Percentiles rank a stretch among this genome's conserved stretches.
These are phyloP conservation scores for Phylloporus scabripes DNA, from an alignment of 768 basidiomycete species.

Conservation along the genomic window DNA sequence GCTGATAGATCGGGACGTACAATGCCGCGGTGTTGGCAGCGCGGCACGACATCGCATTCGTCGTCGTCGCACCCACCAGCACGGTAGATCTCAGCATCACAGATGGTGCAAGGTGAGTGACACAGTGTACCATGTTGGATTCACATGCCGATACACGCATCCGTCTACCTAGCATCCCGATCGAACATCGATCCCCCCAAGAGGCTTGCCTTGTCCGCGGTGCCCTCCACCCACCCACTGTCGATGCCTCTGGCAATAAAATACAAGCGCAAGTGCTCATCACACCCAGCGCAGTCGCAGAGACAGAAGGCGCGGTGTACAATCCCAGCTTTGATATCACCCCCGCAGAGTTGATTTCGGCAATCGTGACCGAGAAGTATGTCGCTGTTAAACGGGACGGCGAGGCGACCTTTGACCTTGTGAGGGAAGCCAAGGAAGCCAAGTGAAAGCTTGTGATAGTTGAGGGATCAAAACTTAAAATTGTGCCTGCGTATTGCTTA, in stretches of 20 bases:
- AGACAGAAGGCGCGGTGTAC: slow-evolving; percentile 43
- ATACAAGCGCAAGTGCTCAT: slow-evolving; percentile 79
- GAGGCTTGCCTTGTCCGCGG: slow-evolving; percentile 91
- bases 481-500: neutral
- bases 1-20: slow-evolving; percentile 76
- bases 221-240: slow-evolving; percentile 53
- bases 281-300: slow-evolving; percentile 56
- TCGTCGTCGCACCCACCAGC: slow-evolving; percentile 89
- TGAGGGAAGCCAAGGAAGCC: slow-evolving; percentile 25
- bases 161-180: slow-evolving; percentile 58
- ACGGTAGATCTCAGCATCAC: slow-evolving; percentile 81
- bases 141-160: no score
- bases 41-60: slow-evolving; percentile 83
- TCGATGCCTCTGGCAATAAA: slow-evolving; percentile 37
- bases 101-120: slow-evolving; percentile 55
- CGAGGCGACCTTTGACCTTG: slow-evolving; percentile 56
- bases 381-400: slow-evolving; percentile 71
- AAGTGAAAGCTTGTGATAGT: neutral
- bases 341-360: slow-evolving; percentile 88
- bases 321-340: slow-evolving; percentile 98
- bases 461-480: neutral
- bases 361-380: slow-evolving; percentile 93
- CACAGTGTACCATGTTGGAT: neutral
- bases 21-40: slow-evolving; percentile 91
- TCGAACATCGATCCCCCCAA: slow-evolving; percentile 83